Base-by-base conservation (phyloP, 495 filamentous ascomycete species). In the Penicillium bialowiezense region DNA sequence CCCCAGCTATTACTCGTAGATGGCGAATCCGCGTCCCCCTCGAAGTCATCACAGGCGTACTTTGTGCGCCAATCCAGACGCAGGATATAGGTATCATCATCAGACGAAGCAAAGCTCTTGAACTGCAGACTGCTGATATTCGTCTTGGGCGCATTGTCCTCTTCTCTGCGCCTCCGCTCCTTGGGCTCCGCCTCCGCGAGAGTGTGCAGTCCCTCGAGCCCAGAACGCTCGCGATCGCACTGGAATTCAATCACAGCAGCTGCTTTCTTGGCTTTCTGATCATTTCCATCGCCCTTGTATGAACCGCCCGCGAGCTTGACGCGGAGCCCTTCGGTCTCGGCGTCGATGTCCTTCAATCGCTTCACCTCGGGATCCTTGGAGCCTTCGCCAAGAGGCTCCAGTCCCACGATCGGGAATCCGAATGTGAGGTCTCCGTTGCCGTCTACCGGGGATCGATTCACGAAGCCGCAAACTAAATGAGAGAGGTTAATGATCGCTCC, bases 41-140 rank as follows among this genome's bases (percentile, higher is more conserved):
- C 48, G 38, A 73, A 71, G 20, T 72, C 71, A 52, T 90, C 84
- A 67, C 93, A 98, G 0, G 87, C 92, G 60, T 87, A 83, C 60
- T 90, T 87, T 10, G 93, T 96, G 52, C 71, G 68, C 93, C 93
- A 98, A 50, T 85, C 80, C 59, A 98, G 63, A 43, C 76, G 77
- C 45, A 98, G 63, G 13, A 87, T 69, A 44, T 77, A 73, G 9
- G 64, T 54, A 5, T 73, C 70, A 38, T 74, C 73, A 28, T 75
- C 77, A 44, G 78, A 70, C 2, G 57, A 58, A 7, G 67, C 71
- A 63, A 92, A 96, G 50, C 82, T 80, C 44, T 87, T 72, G 65
- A 87, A 92, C 38, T 82, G 68, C 41, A 97, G 68, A 59, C 85
- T 90, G 9, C 77, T 48, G 73, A 4, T 72, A 62, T 7, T 74